Evolutionary conservation across 441 rosid species (phyloP), one percentile per base, ranked within the genome.

Genomic region (Flueggea neowawraea): DNA sequence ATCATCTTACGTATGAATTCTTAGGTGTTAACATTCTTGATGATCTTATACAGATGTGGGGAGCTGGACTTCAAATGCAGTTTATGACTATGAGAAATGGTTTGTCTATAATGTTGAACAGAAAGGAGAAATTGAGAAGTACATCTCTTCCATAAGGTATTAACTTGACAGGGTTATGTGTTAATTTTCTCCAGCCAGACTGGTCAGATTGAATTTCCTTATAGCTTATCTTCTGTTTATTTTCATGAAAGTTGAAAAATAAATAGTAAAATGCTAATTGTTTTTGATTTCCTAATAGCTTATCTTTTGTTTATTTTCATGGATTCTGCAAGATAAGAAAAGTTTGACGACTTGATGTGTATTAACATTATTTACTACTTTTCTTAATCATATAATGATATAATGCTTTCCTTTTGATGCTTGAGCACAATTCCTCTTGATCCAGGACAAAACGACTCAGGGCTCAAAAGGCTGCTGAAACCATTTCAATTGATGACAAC

Each of bases 41-140:
- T 39, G 58, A 64, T 48, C 47, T 33, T 44, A 10, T 63, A 68
- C 73, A 87, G 96, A 87, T 62, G 10, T 83, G 39, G 84, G 83
- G 33, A 55, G 58, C 45, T 36, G 56, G 70, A 73, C 69, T 77
- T 78, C 69, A 8, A 70, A 39, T 68, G 63, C 63, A 14, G 58
- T 67, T 1, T 69, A 62, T 48, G 97, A 87, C 2, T 69, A 62
- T 48, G 97, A 87, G 63, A 91, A 84, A 75, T 94, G 97, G 99
- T 70, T 78, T 28, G 63, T 55, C 63, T 91, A 79, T 62, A 75
- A 75, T 66, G 66, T 78, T 60, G 94, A 81, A 68, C 86, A 89
- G 70, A 80, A 76, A 58, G 73, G 69, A 41, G 87, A 70, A 53
- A 57, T 86, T 6, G 94, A 91, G 63, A 81, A 77, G 59, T 91